Percentiles rank a stretch among this genome's conserved stretches.
Evolutionary conservation across 306 rosid species (phyloP).

Genomic region (Gastrolobium bilobum): DNA sequence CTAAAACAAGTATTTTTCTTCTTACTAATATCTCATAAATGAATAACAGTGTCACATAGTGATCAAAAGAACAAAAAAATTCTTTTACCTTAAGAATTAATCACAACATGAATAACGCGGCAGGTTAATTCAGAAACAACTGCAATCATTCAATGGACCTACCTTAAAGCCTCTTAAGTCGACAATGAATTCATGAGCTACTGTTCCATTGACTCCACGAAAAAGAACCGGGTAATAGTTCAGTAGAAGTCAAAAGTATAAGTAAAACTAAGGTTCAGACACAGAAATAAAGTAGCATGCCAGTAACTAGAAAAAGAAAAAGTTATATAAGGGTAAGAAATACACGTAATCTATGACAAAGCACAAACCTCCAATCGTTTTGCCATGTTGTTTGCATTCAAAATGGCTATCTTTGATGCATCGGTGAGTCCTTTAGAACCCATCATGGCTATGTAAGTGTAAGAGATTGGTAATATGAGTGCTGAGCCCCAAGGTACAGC

Average conservation of each 20-base stretch:
- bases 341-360: slow-evolving; percentile 24
- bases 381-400: slow-evolving; percentile 98
- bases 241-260: slow-evolving; percentile 58
- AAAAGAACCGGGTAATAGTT: slow-evolving; percentile 85
- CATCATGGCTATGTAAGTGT: slow-evolving; percentile 98
- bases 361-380: slow-evolving; percentile 88
- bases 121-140: slow-evolving; percentile 1
- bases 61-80: neutral
- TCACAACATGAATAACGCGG: slow-evolving; percentile 33
- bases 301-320: too few relatives aligned
- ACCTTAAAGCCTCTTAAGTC: slow-evolving; percentile 99
- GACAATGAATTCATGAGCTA: slow-evolving; percentile 93
- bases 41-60: neutral
- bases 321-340: slow-evolving; percentile 29
- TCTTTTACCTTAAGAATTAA: slow-evolving; percentile 75
- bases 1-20: slow-evolving; percentile 14
- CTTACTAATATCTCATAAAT: slow-evolving; percentile 24
- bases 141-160: slow-evolving; percentile 40
- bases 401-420: slow-evolving; percentile 95
- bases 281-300: too few relatives aligned
- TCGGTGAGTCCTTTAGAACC: slow-evolving; percentile 97
- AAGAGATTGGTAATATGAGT: slow-evolving; percentile 96
- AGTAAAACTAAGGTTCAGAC: too few relatives aligned
- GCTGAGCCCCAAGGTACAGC: slow-evolving; percentile 99
- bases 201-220: slow-evolving; percentile 98